Evolutionary conservation across 352 stramenopile genomes (phyloP).

Genomic region (Phytophthora pinifolia): DNA sequence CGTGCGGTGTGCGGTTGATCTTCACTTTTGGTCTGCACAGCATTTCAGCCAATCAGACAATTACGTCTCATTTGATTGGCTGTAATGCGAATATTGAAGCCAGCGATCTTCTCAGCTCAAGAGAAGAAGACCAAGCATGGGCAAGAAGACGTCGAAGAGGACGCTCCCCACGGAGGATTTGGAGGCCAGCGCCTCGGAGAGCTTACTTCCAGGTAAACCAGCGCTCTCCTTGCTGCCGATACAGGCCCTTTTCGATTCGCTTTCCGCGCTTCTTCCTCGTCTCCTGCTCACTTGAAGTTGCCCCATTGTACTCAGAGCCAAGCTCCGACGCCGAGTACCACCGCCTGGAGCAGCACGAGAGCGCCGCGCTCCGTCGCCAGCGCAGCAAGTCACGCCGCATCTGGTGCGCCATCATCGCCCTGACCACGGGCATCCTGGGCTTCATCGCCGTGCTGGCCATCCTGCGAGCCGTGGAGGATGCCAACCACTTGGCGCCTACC

Average conservation of each 20-base stretch:
- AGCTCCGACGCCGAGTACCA: constrained; percentile 32
- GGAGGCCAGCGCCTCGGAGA: constrained; percentile 42
- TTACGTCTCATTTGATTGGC: constrained; percentile 10
- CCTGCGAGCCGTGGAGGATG: constrained; percentile 78
- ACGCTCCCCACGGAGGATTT: constrained; percentile 46
- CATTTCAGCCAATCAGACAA: constrained; percentile 24
- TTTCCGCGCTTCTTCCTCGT: background rate
- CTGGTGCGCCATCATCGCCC: constrained; percentile 82
- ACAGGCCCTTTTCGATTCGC: constrained; percentile 5
- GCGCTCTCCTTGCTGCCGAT: background rate
- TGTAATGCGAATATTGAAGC: constrained; percentile 37
- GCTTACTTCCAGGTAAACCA: constrained; percentile 45
- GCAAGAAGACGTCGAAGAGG: constrained; percentile 64
- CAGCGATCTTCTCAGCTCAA: constrained; percentile 28
- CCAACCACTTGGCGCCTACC: constrained; percentile 67
- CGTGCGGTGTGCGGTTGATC: background rate
- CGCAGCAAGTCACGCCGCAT: constrained; percentile 69
- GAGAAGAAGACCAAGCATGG: constrained; percentile 37
- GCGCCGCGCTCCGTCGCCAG: constrained; percentile 41
- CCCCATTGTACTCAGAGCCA: constrained; percentile 4
- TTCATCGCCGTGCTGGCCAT: constrained; percentile 85
- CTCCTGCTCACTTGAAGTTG: constrained; percentile 18
- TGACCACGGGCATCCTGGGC: constrained; percentile 74
- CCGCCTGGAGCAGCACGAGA: constrained; percentile 36
- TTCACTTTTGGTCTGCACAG: background rate